Evolutionary conservation across 768 basidiomycete genomes (phyloP), one percentile per base, ranked within the genome.

Genomic region (Favolaschia claudopus): DNA sequence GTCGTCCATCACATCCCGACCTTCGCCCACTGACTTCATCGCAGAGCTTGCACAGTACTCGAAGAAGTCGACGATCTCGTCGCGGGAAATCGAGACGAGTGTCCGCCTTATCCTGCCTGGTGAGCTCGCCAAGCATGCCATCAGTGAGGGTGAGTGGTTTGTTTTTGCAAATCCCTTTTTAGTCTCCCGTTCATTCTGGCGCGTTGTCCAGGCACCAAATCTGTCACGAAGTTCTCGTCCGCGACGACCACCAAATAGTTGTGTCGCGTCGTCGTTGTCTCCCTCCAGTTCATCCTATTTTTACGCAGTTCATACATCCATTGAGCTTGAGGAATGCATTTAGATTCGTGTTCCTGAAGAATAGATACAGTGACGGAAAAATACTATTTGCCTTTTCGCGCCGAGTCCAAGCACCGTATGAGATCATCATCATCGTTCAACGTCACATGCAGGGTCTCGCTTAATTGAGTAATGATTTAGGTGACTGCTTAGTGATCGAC

Each of bases 1-100:
- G 90, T 84, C 2, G 17, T 19, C 24, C 19, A 5, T 22, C 24
- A 1, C 12, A 38, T 7, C 7, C 13, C 20, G 31, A 28, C 31
- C 22, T 28, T 8, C 27, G 32, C 27, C 14, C 20, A 43, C 57
- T 3, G 47, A 57, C 13, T 44, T 34, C 7, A n/a, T 3, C 28
- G n/a, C 67, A 93, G 95, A 96, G 82, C 91, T 99, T 66, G 96
- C 96, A 37, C 84, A 93, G 1, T 98, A 98, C 82, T 97, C 96
- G 65, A 96, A 97, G 83, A 96, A 96, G 78, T 97, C 96, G 8
- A 99, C 96, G 31, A 98, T 99, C 74, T 97, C 96, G 36, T 97
- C 95, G 47, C 94, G 96, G 64, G 96, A 99, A 79, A 98, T 98
- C 67, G 96, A 99, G 76, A 99, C 96, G 32, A 86, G 95, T 39